These are phyloP conservation scores for Pichia gijzeniarum DNA, from an alignment of 805 yeast species.

Conservation along the genomic window DNA sequence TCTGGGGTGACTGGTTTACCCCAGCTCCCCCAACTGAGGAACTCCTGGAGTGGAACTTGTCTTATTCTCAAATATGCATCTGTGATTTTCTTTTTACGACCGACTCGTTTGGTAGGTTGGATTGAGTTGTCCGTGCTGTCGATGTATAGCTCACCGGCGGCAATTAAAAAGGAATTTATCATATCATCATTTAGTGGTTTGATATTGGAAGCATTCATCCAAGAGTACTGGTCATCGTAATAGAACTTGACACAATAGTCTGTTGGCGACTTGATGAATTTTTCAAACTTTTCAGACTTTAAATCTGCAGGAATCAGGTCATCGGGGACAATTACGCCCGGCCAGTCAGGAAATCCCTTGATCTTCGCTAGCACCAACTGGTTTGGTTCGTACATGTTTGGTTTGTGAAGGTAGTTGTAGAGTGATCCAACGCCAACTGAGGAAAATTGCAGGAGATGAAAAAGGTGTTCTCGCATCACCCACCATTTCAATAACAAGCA, in stretches of 20 bases:
- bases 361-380: conserved; percentile 67
- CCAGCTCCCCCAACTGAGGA: conserved; percentile 35
- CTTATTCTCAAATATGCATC: conserved; percentile 27
- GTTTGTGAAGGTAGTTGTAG: too few relatives aligned
- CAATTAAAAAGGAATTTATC: conserved; percentile 31
- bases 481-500: too few relatives aligned
- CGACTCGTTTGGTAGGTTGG: conserved; percentile 5
- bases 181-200: conserved; percentile 36
- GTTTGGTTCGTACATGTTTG: neutral
- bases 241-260: conserved; percentile 55
- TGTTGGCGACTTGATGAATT: conserved; percentile 13
- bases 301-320: conserved; percentile 55
- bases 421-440: too few relatives aligned
- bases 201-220: conserved; percentile 53
- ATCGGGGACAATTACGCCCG: conserved; percentile 69
- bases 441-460: too few relatives aligned
- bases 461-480: too few relatives aligned
- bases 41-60: conserved; percentile 45
- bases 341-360: conserved; percentile 89
- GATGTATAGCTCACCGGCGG: conserved; percentile 28
- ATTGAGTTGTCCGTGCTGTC: neutral
- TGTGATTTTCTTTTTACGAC: conserved; percentile 22
- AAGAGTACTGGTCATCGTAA: conserved; percentile 65
- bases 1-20: conserved; percentile 32
- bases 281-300: conserved; percentile 43